Evolutionary conservation across 345 rosid genomes (phyloP), one percentile per base, ranked within the genome.

Genomic region (Xanthoceras sorbifolium): DNA sequence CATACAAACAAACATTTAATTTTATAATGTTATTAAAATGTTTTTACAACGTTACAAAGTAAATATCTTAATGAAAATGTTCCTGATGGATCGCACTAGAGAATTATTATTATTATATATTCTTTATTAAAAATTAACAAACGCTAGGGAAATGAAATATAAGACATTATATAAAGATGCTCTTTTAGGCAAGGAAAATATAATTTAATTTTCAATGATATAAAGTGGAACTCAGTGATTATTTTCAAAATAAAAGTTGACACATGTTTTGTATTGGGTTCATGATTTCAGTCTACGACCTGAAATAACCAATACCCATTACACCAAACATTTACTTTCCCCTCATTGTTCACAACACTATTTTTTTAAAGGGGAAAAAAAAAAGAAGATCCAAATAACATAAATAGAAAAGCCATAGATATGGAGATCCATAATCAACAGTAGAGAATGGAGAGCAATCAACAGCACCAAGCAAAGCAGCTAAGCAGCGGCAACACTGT

Each of bases 401-500:
- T 5, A 36, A 23, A 9, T 50, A 2, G 7, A 57, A 25, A 44
- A 23, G 40, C 36, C 34, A 23, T 3, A 8, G 23, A n/a, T n/a
- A n/a, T n/a, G n/a, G n/a, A n/a, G n/a, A n/a, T n/a, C n/a, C n/a
- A n/a, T n/a, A n/a, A n/a, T n/a, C n/a, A n/a, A n/a, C n/a, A n/a
- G n/a, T n/a, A 38, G 12, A 20, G 22, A 63, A 61, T 23, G 26
- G 3, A 42, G 55, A 23, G 28, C 31, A 38, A 14, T 3, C 5
- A 42, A 0, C 17, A 8, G 0, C 0, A n/a, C 2, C 9, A n/a
- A 29, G 36, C 17, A 2, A 2, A 42, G 46, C 18, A 14, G 8
- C 38, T 48, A 73, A 31, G 77, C 62, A 67, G 9, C 6, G 23
- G 79, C 69, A 40, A 80, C 52, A 25, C 88, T 79, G 31, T 82